Evolutionary conservation across 805 yeast genomes (phyloP).

Genomic region (Nakazawaea sp.): DNA sequence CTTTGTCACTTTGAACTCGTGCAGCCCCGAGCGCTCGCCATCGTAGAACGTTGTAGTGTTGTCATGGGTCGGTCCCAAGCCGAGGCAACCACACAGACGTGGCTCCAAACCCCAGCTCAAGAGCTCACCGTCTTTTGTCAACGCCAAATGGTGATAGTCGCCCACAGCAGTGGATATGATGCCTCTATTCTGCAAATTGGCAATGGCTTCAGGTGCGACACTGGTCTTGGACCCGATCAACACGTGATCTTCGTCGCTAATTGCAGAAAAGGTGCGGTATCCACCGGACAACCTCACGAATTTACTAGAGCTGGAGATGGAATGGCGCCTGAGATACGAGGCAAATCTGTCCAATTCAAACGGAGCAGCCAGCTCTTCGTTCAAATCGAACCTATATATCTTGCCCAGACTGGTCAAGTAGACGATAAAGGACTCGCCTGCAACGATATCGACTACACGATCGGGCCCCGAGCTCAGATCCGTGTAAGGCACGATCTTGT

Average conservation of each 20-base stretch:
- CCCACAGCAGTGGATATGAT: slow-evolving; percentile 59
- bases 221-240: slow-evolving; percentile 28
- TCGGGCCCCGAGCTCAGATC: slow-evolving; percentile 23
- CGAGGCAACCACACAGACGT: slow-evolving; percentile 61
- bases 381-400: slow-evolving; percentile 28
- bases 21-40: slow-evolving; percentile 11
- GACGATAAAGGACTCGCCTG: slow-evolving; percentile 46
- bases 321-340: slow-evolving; percentile 20
- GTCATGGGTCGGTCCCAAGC: slow-evolving; percentile 40
- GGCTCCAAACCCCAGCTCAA: slow-evolving; percentile 68
- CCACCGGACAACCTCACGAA: slow-evolving; percentile 54
- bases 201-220: slow-evolving; percentile 24
- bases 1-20: slow-evolving; percentile 24
- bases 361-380: slow-evolving; percentile 15
- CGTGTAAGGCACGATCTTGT: slow-evolving; percentile 34
- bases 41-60: slow-evolving; percentile 8
- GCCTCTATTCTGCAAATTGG: slow-evolving; percentile 37
- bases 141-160: slow-evolving; percentile 63
- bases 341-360: slow-evolving; percentile 24
- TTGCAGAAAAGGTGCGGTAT: slow-evolving; percentile 45
- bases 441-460: slow-evolving; percentile 44
- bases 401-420: slow-evolving; percentile 40
- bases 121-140: slow-evolving; percentile 50
- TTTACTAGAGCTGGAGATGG: slow-evolving; percentile 16
- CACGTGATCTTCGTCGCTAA: slow-evolving; percentile 44